A percentile compares a stretch with the other conserved stretches of the same genome.
phyloP scores from a whole-genome alignment of 2,329 filamentous ascomycete genomes.

The Colletotrichum magnum region DNA sequence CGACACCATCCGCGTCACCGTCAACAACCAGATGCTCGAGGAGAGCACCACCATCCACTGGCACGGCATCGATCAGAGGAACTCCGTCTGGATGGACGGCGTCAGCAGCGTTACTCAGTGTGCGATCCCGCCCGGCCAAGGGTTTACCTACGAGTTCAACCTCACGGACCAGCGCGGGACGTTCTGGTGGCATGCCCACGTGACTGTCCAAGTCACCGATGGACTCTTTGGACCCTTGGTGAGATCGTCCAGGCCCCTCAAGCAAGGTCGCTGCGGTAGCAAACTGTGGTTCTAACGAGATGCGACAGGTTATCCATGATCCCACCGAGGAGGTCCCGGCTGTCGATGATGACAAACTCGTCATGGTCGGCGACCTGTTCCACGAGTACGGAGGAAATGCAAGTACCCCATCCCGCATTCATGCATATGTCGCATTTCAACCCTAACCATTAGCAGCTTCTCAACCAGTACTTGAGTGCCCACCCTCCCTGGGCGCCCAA shows the following conservation, averaged over 20 bases:
- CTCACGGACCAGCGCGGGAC: slow-evolving; percentile 70
- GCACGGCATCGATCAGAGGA: slow-evolving; percentile 77
- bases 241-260: background rate
- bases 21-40: slow-evolving; percentile 55
- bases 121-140: slow-evolving; percentile 67
- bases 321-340: slow-evolving; percentile 48
- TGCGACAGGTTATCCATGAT: slow-evolving; percentile 53
- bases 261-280: background rate
- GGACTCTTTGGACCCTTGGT: slow-evolving; percentile 41
- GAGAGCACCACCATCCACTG: slow-evolving; percentile 73
- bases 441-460: slow-evolving; percentile 44
- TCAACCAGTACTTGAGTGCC: slow-evolving; percentile 49
- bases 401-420: slow-evolving; percentile 21
- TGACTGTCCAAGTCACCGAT: slow-evolving; percentile 41
- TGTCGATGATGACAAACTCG: slow-evolving; percentile 52
- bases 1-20: slow-evolving; percentile 57
- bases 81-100: slow-evolving; percentile 77
- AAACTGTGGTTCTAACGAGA: background rate
- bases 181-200: slow-evolving; percentile 75
- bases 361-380: slow-evolving; percentile 57
- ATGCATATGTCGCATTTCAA: no score
- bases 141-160: slow-evolving; percentile 71
- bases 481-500: slow-evolving; percentile 49
- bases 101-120: slow-evolving; percentile 73
- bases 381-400: slow-evolving; percentile 53